phyloP scores from a whole-genome alignment of 2,329 filamentous ascomycete species.

The Colletotrichum eremochloae region DNA sequence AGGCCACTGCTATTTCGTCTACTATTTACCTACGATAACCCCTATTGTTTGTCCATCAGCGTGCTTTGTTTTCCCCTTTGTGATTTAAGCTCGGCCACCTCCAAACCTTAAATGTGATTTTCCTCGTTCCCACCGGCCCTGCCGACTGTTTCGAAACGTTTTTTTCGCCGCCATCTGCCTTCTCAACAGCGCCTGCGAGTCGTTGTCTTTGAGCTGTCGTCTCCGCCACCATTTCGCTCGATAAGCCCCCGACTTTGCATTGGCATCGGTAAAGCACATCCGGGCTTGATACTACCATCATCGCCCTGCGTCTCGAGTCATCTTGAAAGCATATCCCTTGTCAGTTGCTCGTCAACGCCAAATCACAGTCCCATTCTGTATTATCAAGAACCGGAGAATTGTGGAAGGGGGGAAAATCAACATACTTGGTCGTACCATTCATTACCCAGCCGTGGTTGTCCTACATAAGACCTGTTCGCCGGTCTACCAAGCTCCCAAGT shows the following conservation, averaged over 20 bases:
- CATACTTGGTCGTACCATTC: constrained; percentile 28
- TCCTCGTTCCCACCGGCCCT: background rate
- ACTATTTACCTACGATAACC: background rate
- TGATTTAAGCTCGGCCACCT: constrained; percentile 7
- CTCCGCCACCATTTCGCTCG: background rate
- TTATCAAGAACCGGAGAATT: constrained; percentile 6
- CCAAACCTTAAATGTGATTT: background rate
- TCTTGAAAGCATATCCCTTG: constrained; percentile 30
- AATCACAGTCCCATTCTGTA: constrained; percentile 11
- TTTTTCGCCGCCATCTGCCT: background rate
- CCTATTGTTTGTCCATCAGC: too few species aligned
- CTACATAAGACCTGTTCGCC: constrained; percentile 13
- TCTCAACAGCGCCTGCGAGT: background rate
- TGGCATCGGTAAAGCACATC: constrained; percentile 15
- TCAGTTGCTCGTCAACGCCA: constrained; percentile 3
- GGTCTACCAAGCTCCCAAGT: background rate
- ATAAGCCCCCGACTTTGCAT: constrained; percentile 11
- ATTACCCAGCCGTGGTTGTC: constrained; percentile 6
- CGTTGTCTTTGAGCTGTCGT: background rate
- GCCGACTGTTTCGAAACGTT: background rate
- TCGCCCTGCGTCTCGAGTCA: constrained; percentile 6
- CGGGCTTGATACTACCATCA: background rate
- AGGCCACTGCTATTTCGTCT: too few species aligned
- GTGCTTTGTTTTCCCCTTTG: background rate
- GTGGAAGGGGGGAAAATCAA: background rate